Conservation (phyloP, 1,284 basidiomycete genomes). For the Testicularia cyperi region DNA sequence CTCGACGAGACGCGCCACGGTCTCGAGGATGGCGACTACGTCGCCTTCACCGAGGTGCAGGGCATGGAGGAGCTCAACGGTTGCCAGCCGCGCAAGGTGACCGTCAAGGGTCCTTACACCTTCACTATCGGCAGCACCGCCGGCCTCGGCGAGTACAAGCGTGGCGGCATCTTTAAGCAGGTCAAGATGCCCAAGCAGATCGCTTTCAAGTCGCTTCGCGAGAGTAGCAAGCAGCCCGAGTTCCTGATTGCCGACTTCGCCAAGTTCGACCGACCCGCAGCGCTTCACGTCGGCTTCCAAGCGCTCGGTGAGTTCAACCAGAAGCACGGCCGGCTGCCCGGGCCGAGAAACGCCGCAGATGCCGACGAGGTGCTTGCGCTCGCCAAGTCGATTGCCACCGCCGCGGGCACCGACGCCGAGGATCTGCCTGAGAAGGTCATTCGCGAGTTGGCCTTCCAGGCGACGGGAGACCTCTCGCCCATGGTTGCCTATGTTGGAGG, state of each 20-base stretch:
- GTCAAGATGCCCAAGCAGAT: slow-evolving; percentile 98
- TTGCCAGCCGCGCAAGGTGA: slow-evolving; percentile 85
- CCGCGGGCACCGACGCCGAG: slow-evolving; percentile 68
- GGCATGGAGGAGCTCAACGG: slow-evolving; percentile 91
- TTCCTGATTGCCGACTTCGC: slow-evolving; percentile 95
- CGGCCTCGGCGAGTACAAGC: slow-evolving; percentile 70
- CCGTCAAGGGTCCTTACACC: slow-evolving; percentile 73
- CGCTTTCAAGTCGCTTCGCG: slow-evolving; percentile 78
- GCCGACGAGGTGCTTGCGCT: slow-evolving; percentile 72
- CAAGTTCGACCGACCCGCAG: slow-evolving; percentile 89
- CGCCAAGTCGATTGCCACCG: slow-evolving; percentile 71
- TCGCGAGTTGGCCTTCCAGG: slow-evolving; percentile 86
- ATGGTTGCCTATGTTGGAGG: slow-evolving; percentile 92
- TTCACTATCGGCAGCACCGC: slow-evolving; percentile 60
- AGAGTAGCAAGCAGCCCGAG: slow-evolving; percentile 81
- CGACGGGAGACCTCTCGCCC: slow-evolving; percentile 87
- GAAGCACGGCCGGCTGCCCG: slow-evolving; percentile 73
- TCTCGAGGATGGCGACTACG: slow-evolving; percentile 95
- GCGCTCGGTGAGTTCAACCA: slow-evolving; percentile 81
- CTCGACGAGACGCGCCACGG: slow-evolving; percentile 96
- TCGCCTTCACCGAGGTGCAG: slow-evolving; percentile 95
- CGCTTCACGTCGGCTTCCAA: slow-evolving; percentile 92
- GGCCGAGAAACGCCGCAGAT: slow-evolving; percentile 80
- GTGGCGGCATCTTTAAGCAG: slow-evolving; percentile 94
- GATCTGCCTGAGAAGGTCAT: slow-evolving; percentile 75